Evolutionary conservation across 2,329 filamentous ascomycete species (phyloP).

Genomic region (Grosmannia penicillata): DNA sequence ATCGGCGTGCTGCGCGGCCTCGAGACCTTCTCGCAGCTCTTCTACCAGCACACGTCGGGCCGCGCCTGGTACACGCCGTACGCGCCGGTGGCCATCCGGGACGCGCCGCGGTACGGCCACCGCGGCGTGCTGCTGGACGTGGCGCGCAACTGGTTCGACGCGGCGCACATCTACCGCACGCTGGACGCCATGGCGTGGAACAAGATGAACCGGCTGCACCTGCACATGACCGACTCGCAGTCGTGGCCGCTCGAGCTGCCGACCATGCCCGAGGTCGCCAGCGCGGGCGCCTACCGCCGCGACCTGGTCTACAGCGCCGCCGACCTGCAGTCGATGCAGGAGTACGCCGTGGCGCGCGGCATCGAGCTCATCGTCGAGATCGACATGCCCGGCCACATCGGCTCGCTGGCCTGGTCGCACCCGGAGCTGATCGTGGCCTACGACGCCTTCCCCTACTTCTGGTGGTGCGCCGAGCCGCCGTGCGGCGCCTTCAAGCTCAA

Average conservation of each 20-base stretch:
- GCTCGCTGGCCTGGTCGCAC: conserved; percentile 47
- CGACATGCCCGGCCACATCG: conserved; percentile 69
- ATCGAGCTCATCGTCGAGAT: conserved; percentile 63
- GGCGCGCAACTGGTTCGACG: conserved; percentile 54
- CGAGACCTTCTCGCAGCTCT: conserved; percentile 65
- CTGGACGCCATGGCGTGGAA: conserved; percentile 66
- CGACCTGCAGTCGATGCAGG: conserved; percentile 52
- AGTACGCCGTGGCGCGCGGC: conserved; percentile 53
- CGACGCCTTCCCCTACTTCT: conserved; percentile 38
- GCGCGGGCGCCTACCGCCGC: conserved; percentile 57
- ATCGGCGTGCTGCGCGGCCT: conserved; percentile 59
- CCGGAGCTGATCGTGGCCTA: conserved; percentile 59
- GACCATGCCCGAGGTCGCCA: conserved; percentile 53
- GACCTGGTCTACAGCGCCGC: conserved; percentile 51
- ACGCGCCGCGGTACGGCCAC: conserved; percentile 60
- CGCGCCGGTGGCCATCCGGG: conserved; percentile 58
- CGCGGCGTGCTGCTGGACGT: conserved; percentile 72
- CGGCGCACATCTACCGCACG: conserved; percentile 53
- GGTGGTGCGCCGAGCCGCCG: conserved; percentile 47
- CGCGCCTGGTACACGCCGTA: conserved; percentile 49
- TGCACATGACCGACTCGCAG: conserved; percentile 72
- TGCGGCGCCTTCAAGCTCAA: conserved; percentile 66
- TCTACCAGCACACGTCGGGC: conserved; percentile 53
- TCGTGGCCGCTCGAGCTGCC: conserved; percentile 77
- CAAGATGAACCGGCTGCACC: conserved; percentile 71